phyloP scores from a whole-genome alignment of 23 red algal genomes.

The Gracilaria gracilis region DNA sequence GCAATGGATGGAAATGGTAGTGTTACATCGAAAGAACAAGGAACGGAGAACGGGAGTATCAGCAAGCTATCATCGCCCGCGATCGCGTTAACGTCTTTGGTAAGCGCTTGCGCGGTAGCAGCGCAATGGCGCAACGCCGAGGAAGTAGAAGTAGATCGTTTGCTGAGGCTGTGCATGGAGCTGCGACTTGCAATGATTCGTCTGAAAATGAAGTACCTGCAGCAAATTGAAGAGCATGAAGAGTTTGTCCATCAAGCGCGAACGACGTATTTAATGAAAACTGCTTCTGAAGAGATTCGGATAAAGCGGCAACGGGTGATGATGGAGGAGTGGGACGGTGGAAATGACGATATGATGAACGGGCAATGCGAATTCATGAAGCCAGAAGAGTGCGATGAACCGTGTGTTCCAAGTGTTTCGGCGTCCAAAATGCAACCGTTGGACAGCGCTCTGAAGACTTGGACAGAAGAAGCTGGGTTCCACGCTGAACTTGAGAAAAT shows the following conservation, averaged over 20 bases:
- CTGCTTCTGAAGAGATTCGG: constrained; percentile 9
- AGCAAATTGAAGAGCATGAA: constrained; percentile 22
- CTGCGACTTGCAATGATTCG: constrained; percentile 32
- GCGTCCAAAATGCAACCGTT: background rate
- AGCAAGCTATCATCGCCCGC: constrained; percentile 16
- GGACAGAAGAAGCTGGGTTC: background rate
- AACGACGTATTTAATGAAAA: background rate
- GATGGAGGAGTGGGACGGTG: background rate
- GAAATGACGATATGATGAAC: background rate
- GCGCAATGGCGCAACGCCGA: constrained; percentile 37
- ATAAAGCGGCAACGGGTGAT: constrained; percentile 7
- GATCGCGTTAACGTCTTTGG: constrained; percentile 14
- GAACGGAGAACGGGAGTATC: background rate
- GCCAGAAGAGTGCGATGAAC: background rate
- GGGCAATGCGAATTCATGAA: background rate
- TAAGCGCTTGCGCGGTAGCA: constrained; percentile 21
- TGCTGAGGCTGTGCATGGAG: constrained; percentile 19
- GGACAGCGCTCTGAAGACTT: background rate
- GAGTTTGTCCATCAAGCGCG: constrained; percentile 24
- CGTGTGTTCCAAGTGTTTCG: background rate
- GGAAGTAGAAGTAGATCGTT: constrained; percentile 22
- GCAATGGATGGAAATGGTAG: background rate
- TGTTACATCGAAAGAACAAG: background rate
- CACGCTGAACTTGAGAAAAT: background rate
- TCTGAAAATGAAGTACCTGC: constrained; percentile 27